Conservation (phyloP, 208 protist species). For the Crithidia fasciculata region DNA sequence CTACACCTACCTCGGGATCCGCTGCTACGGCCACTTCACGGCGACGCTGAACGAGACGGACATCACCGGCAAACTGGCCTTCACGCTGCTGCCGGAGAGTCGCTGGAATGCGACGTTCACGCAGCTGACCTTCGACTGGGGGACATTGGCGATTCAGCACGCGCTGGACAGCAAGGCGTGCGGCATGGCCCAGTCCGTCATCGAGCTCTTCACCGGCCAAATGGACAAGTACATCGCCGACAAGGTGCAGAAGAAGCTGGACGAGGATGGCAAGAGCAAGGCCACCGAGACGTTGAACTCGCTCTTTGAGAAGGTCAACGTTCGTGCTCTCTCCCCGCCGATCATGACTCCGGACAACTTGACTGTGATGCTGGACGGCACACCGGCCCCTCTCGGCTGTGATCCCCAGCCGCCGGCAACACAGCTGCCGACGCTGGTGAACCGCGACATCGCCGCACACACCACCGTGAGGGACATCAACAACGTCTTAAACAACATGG, state of each 20-base stretch:
- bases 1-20: constrained; percentile 31
- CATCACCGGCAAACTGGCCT: constrained; percentile 21
- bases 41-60: constrained; percentile 39
- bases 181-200: constrained; percentile 41
- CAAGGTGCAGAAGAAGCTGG: constrained; percentile 44
- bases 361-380: constrained; percentile 31
- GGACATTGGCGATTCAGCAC: constrained; percentile 55
- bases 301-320: neutral
- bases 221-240: constrained; percentile 51
- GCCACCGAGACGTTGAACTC: constrained; percentile 34
- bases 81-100: constrained; percentile 38
- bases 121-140: constrained; percentile 42
- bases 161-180: constrained; percentile 43
- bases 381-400: constrained; percentile 7
- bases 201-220: constrained; percentile 61
- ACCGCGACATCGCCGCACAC: constrained; percentile 36
- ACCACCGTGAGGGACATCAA: constrained; percentile 41
- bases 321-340: constrained; percentile 29
- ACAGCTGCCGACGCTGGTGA: constrained; percentile 14
- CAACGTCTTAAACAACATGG: constrained; percentile 36
- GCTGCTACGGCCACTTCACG: constrained; percentile 46
- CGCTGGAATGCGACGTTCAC: constrained; percentile 35
- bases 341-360: constrained; percentile 41
- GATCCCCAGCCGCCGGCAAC: neutral
- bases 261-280: constrained; percentile 21